A percentile compares a stretch with the other conserved stretches of the same genome.
Evolutionary conservation across 371 early-diverging fungal species (phyloP).

Genomic region (Mucor velutinosus): DNA sequence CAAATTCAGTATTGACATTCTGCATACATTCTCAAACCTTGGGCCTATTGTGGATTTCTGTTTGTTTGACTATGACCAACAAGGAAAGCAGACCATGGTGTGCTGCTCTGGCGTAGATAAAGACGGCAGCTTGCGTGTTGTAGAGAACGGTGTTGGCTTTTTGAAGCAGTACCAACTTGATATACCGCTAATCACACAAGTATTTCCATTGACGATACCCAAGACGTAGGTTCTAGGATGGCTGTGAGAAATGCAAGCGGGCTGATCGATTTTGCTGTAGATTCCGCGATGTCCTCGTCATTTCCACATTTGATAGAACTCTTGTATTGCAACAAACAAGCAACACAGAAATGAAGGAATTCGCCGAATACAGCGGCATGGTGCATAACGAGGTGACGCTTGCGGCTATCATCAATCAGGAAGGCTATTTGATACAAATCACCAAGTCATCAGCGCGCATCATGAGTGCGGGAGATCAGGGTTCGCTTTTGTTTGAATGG

Average conservation of each 20-base stretch:
- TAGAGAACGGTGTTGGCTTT: slow-evolving; percentile 90
- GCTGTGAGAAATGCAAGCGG: neutral
- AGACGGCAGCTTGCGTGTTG: slow-evolving; percentile 77
- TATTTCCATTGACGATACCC: slow-evolving; percentile 3
- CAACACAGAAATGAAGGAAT: neutral
- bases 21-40: slow-evolving; percentile 66
- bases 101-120: slow-evolving; percentile 84
- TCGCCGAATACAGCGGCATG: slow-evolving; percentile 17
- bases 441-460: slow-evolving; percentile 59
- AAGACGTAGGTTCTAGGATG: neutral
- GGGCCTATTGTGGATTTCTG: slow-evolving; percentile 84
- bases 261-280: neutral
- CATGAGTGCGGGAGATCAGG: slow-evolving; percentile 24
- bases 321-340: slow-evolving; percentile 9
- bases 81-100: slow-evolving; percentile 79
- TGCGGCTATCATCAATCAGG: slow-evolving; percentile 15
- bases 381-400: slow-evolving; percentile 31
- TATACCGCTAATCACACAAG: slow-evolving; percentile 59
- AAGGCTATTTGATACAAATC: slow-evolving; percentile 48
- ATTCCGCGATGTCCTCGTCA: slow-evolving; percentile 38
- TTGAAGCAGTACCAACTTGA: slow-evolving; percentile 59
- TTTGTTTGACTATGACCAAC: slow-evolving; percentile 70
- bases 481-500: slow-evolving; percentile 56
- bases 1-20: slow-evolving; percentile 47
- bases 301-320: slow-evolving; percentile 51